Base-by-base conservation (phyloP, 2,329 filamentous ascomycete genomes). In the Acarospora socialis region DNA sequence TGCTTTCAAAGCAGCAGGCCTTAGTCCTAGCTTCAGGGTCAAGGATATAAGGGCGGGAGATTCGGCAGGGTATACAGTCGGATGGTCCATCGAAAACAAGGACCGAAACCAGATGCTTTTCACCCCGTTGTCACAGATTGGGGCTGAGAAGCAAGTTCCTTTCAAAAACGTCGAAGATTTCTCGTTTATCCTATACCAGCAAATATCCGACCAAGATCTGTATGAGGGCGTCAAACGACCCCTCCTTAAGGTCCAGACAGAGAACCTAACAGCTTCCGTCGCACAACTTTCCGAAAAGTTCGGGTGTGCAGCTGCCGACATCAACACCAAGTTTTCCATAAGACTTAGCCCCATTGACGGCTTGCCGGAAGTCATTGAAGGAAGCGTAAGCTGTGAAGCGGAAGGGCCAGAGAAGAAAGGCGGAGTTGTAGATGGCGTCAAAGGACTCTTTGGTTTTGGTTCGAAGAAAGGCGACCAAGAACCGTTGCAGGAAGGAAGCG, bases 21-120 rank as follows among this genome's bases (percentile, higher is more conserved):
- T 98, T 36, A 94, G 83, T 58, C 84, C 87, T 23, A 87, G 81
- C 53, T 98, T 98, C 73, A 78, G 84, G 39, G 90, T 98, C 51
- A 98, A 95, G 67, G 90, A 95, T 51, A 98, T 98, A 43, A 70
- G 81, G 37, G 73, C 81, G 31, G 68, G 65, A n/a, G 90, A 98
- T 46, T 73, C 70, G 14, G 70, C 81, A 24, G 66, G 67, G 25
- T 94, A 90, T 52, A 63, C 75, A 2, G 69, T 93, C 46, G 80
- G 77, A 53, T 93, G 82, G 71, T 71, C 63, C 21, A 65, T 71
- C 35, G 73, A 79, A 40, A 68, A 71, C 23, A 81, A 87, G 60
- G 63, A 72, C 31, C 72, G 77, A 48, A 73, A 77, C 46, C 82
- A 93, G 60, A 79, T 80, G 51, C 66, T 98, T 15, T 95, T 92